These are phyloP conservation scores for Penicillium sp. DNA, from an alignment of 2,329 filamentous ascomycete species.

Conservation along the genomic window DNA sequence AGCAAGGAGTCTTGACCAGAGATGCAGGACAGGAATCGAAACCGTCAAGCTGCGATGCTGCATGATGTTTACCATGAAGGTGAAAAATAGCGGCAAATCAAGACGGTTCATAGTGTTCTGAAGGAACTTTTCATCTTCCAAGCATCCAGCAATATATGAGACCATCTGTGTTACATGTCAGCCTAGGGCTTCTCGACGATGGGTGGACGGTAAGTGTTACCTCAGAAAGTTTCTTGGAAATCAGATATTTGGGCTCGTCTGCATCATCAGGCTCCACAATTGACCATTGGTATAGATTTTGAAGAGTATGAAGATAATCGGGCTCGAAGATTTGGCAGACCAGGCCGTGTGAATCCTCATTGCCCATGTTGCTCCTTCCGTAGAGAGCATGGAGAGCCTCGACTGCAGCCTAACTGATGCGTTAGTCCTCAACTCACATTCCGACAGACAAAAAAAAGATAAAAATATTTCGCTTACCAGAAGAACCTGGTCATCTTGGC, in stretches of 20 bases:
- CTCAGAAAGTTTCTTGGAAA: conserved; percentile 93
- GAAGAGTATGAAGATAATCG: conserved; percentile 72
- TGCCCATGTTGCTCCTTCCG: conserved; percentile 71
- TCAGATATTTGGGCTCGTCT: conserved; percentile 87
- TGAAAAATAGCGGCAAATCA: conserved; percentile 75
- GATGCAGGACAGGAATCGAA: conserved; percentile 88
- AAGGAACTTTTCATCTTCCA: conserved; percentile 74
- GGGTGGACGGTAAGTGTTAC: conserved; percentile 48
- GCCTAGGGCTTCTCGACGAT: background rate
- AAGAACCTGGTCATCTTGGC: conserved; percentile 71
- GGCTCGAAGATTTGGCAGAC: conserved; percentile 78
- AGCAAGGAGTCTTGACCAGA: conserved; percentile 82
- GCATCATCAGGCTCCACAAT: conserved; percentile 78
- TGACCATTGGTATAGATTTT: conserved; percentile 78
- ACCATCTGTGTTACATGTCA: conserved; percentile 64
- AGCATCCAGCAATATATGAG: conserved; percentile 80
- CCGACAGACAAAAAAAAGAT: no score
- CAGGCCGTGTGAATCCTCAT: conserved; percentile 77
- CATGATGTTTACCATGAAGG: conserved; percentile 77
- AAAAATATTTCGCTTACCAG: no score
- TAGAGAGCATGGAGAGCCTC: conserved; percentile 86
- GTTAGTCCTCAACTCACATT: conserved; percentile 21
- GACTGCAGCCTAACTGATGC: conserved; percentile 66
- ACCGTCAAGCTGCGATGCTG: conserved; percentile 87
- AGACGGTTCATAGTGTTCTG: conserved; percentile 61